Base-by-base conservation (phyloP, 2,329 filamentous ascomycete species). In the Ceratocystis destructans region DNA sequence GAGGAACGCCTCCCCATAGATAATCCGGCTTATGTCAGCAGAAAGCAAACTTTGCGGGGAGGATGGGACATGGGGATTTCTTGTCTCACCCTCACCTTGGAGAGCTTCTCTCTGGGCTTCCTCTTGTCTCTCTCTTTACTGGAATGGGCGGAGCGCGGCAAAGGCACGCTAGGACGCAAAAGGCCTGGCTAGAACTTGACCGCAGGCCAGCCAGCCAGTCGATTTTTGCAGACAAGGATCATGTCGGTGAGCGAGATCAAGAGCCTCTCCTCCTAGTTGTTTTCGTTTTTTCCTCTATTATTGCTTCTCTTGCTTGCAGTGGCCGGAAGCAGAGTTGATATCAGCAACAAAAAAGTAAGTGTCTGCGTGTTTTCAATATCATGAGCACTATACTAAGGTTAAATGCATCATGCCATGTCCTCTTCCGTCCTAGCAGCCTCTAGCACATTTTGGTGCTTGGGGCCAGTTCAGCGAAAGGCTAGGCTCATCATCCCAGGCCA, bases 231-330 rank as follows among this genome's bases (percentile, higher is more conserved):
- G 8, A 31, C 55, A 59, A 59, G 55, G 55, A 59, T 59, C 17
- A 37, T 37, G 28, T 59, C 3, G 55, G 55, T 59, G 28, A 59
- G 55, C 55, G 55, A 59, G 31, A 59, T 59, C 28, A 59, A n/a
- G 55, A 31, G 31, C 33, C 28, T 25, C n/a, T 59, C 33, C 31
- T 37, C 12, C 10, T 41, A 15, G 37, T 15, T 41, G 37, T 12
- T 41, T 41, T 41, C 37, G 37, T 15, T 41, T 41, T 12, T 41
- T 3, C 37, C 37, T 41, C 37, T 15, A 41, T 3, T 41, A 4
- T 3, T 15, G 10, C 37, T 41, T 41, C 12, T 41, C 37, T 41
- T 15, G 37, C 3, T 41, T 4, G 37, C 37, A 15, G 37, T 17
- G 17, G 25, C 55, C 55, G 17, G 55, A 59, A 59, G 15, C 55